These are phyloP conservation scores for Aspergillus indologenus DNA, from an alignment of 495 filamentous ascomycete genomes.

Conservation along the genomic window DNA sequence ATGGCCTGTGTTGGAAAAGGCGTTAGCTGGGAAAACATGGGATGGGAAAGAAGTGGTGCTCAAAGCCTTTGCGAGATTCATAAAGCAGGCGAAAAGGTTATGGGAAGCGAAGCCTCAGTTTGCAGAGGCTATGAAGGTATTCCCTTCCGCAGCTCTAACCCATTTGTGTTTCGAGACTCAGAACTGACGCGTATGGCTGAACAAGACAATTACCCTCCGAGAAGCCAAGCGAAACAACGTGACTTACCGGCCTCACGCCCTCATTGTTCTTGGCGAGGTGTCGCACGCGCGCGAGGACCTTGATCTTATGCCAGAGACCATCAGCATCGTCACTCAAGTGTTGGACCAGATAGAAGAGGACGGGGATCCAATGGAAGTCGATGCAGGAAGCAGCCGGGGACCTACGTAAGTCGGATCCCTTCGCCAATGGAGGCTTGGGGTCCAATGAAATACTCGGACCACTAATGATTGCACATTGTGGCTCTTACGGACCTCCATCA, in stretches of 20 bases:
- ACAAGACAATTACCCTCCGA: slow-evolving; percentile 62
- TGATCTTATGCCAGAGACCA: slow-evolving; percentile 66
- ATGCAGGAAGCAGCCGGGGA: slow-evolving; percentile 42
- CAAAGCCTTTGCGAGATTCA: slow-evolving; percentile 77
- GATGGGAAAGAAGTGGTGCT: slow-evolving; percentile 88
- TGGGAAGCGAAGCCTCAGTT: slow-evolving; percentile 53
- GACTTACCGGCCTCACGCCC: slow-evolving; percentile 70
- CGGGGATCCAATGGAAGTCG: slow-evolving; percentile 67
- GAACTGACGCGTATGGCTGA: not conserved
- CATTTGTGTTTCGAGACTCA: not conserved
- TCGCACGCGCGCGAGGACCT: slow-evolving; percentile 59
- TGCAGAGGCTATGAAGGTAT: slow-evolving; percentile 52
- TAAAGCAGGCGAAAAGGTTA: slow-evolving; percentile 54
- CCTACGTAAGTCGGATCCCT: slow-evolving; percentile 20
- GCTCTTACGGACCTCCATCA: not conserved
- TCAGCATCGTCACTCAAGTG: slow-evolving; percentile 56
- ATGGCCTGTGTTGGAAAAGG: slow-evolving; percentile 80
- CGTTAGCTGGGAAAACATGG: slow-evolving; percentile 84
- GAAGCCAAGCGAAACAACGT: slow-evolving; percentile 90
- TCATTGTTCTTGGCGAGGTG: slow-evolving; percentile 70
- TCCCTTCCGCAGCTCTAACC: slow-evolving; percentile 12
- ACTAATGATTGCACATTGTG: too few relatives aligned
- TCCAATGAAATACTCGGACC: not conserved
- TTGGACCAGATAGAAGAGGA: slow-evolving; percentile 57
- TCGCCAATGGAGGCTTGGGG: not conserved